Evolutionary conservation across 352 stramenopile genomes (phyloP).

Genomic region (Aphanomyces euteiches): DNA sequence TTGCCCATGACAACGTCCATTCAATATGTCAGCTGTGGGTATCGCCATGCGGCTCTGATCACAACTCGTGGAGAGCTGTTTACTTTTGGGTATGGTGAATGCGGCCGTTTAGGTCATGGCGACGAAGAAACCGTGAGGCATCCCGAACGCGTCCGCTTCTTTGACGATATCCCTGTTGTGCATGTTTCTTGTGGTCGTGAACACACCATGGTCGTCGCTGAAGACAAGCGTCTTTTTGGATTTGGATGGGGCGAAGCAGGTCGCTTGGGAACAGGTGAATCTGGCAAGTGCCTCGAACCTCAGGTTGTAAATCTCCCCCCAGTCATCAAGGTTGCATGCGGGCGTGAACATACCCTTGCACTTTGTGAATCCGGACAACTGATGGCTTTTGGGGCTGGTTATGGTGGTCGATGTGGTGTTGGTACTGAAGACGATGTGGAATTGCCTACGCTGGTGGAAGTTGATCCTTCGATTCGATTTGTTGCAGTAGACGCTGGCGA

Average conservation of each 20-base stretch:
- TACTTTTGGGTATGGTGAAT: slow-evolving; percentile 80
- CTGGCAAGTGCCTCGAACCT: slow-evolving; percentile 55
- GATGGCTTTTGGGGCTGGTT: slow-evolving; percentile 71
- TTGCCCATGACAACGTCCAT: slow-evolving; percentile 52
- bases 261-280: slow-evolving; percentile 74
- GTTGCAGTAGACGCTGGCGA: slow-evolving; percentile 64
- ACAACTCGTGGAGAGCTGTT: slow-evolving; percentile 59
- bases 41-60: slow-evolving; percentile 70
- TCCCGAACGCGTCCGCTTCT: slow-evolving; percentile 53
- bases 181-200: slow-evolving; percentile 71
- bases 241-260: slow-evolving; percentile 85
- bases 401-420: slow-evolving; percentile 70
- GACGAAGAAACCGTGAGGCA: slow-evolving; percentile 46
- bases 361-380: slow-evolving; percentile 52
- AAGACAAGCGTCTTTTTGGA: slow-evolving; percentile 63
- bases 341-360: slow-evolving; percentile 74
- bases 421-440: slow-evolving; percentile 60
- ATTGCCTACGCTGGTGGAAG: slow-evolving; percentile 40
- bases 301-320: slow-evolving; percentile 52
- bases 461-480: slow-evolving; percentile 43
- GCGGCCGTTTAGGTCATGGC: slow-evolving; percentile 67
- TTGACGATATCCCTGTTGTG: slow-evolving; percentile 40
- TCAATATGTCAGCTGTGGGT: slow-evolving; percentile 63
- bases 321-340: slow-evolving; percentile 60
- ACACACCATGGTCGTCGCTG: slow-evolving; percentile 75